Evolutionary conservation across 2,329 filamentous ascomycete species (phyloP), one percentile per base, ranked within the genome.

Genomic region (Alternaria hordeiaustralica): DNA sequence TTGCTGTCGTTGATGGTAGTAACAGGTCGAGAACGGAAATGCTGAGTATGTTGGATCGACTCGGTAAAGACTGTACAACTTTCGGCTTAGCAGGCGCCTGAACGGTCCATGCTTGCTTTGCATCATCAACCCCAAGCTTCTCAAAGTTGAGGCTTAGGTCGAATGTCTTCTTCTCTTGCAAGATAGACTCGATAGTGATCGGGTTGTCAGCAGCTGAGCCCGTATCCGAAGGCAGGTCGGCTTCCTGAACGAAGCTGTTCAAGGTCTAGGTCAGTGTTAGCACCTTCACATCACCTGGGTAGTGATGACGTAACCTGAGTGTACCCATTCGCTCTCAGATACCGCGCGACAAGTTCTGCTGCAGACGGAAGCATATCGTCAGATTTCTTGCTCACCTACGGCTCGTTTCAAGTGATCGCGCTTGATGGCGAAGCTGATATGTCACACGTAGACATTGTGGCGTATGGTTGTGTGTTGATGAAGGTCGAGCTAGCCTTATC

Each of bases 111-210:
- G 74, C 70, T 58, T 73, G 75, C 18, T 81, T 75, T 12, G 65
- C 78, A 59, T 84, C 81, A n/a, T 82, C 77, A 1, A 82, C 64
- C 6, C 83, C 84, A 50, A 86, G 74, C 71, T 86, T 87, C 71
- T 89, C 87, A 64, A 88, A 88, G 4, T 79, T 81, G 25, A 85
- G 73, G 59, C 81, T 86, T 12, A 87, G 73, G 70, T 90, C 88
- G 67, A 86, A 89, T 0, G 79, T 80, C 69, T 82, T 84, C 78
- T 89, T 90, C 76, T 90, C 87, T 53, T 88, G 83, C 8, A 90
- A 79, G n/a, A 89, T 80, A 47, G 84, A 80, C 70, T 90, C 87
- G 56, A 90, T 83, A 3, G 87, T 88, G 74, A 88, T 79, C 57
- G 83, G 80, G 28, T 80, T 79, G 53, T 79, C 80, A 11, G 78